Base-by-base conservation (phyloP, 2,329 filamentous ascomycete species). In the Leptographium galeiforme region DNA sequence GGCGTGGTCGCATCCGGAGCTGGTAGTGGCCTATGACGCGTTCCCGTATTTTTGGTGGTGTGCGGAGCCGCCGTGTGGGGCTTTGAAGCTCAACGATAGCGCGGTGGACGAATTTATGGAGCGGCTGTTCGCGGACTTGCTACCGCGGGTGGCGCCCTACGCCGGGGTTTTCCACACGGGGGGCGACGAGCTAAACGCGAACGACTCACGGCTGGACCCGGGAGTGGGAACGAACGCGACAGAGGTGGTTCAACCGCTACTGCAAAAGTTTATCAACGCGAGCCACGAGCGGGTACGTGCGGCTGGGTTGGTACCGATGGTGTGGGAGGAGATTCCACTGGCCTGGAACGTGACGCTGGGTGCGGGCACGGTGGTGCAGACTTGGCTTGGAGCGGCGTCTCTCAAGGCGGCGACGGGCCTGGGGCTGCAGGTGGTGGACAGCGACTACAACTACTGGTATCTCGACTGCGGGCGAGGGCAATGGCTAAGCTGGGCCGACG, bases 281-380 rank as follows among this genome's bases (percentile, higher is more conserved):
- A 82, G 83, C 61, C 85, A 90, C 65, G 72, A 68, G 34, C 78
- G 82, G 47, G 73, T 93, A 43, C 72, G 79, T 47, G 69, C 75
- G 45, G 73, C 76, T 7, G 84, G 84, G 6, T 69, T 95, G 51
- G 78, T 76, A 6, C 87, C 89, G 0, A 71, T 95, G 25, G 86
- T 90, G 1, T 95, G 89, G 89, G 88, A 95, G 66, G 89, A 95
- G 67, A 89, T 93, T 75, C 72, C 88, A 1, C 71, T 86, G 11
- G 74, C 82, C 30, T 95, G 87, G 84, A 86, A 90, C 63, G 70
- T 93, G 47, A 85, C 78, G 0, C 70, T 95, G 7, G 81, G 81
- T 2, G 66, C 75, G 14, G 82, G 89, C 61, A 82, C 87, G 0
- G 74, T 94, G 13, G 76, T 95, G 6, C 89, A 95, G 68, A 78